phyloP scores from a whole-genome alignment of 2,329 filamentous ascomycete species.

The Sclerotiophoma versabilis region DNA sequence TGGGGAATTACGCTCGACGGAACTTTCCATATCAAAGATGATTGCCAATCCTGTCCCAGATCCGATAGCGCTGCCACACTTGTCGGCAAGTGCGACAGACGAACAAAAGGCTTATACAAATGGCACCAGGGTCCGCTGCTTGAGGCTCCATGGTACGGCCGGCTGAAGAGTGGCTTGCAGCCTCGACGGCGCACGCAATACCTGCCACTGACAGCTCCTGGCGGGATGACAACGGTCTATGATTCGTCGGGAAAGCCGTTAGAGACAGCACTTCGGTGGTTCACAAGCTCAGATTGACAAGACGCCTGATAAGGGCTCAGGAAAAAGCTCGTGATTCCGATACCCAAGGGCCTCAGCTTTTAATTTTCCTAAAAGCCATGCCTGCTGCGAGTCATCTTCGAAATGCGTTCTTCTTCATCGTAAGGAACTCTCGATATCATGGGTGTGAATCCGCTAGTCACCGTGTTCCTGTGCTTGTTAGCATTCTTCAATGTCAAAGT shows the following conservation, averaged over 20 bases:
- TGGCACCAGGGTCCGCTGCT: not conserved
- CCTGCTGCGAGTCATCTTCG: not conserved
- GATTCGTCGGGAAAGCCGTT: not conserved
- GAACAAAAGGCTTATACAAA: not conserved
- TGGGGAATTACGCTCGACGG: not conserved
- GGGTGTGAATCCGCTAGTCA: conserved; percentile 10
- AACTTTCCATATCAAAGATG: not conserved
- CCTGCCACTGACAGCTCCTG: not conserved
- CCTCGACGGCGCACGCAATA: not conserved
- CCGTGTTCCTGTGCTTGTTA: conserved; percentile 9
- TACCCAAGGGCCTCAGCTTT: not conserved
- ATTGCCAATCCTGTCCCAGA: not conserved
- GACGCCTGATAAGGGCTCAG: not conserved
- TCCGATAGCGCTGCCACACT: not conserved
- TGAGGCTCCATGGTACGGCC: not conserved
- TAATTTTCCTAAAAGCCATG: not conserved
- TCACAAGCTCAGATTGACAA: not conserved
- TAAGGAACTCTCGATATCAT: not conserved
- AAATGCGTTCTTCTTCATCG: not conserved
- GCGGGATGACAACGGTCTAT: not conserved
- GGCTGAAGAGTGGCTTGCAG: not conserved
- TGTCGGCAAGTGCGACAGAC: not conserved
- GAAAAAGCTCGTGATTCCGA: not conserved
- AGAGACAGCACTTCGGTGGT: not conserved
- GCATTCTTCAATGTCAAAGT: not conserved